These are phyloP conservation scores for Epichloe elymi DNA, from an alignment of 2,329 filamentous ascomycete species.

Conservation along the genomic window DNA sequence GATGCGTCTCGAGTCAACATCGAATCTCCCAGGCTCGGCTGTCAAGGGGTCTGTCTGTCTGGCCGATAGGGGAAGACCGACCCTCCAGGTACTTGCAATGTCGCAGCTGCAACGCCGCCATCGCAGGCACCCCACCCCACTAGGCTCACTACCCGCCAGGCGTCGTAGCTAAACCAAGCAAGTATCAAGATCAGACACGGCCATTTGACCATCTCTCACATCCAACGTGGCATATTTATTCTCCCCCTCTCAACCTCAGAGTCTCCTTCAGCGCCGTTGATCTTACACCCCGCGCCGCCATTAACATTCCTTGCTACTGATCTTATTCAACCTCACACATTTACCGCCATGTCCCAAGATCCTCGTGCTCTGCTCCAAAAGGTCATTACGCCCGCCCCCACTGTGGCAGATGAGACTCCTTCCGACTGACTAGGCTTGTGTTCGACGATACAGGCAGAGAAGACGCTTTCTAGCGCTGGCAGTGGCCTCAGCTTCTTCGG, in stretches of 20 bases:
- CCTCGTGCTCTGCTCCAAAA: slow-evolving; percentile 68
- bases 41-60: background rate
- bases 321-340: slow-evolving; percentile 1
- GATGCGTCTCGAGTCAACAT: too few relatives aligned
- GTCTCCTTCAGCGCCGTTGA: background rate
- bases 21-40: background rate
- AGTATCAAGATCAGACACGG: background rate
- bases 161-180: background rate
- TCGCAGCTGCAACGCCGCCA: too few relatives aligned
- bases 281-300: background rate
- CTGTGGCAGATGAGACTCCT: slow-evolving; percentile 1
- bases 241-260: background rate
- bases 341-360: slow-evolving; percentile 53
- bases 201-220: background rate
- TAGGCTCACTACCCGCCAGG: background rate
- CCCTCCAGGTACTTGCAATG: too few relatives aligned
- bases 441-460: slow-evolving; percentile 58
- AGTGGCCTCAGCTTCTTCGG: slow-evolving; percentile 86
- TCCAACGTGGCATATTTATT: background rate
- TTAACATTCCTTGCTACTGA: background rate
- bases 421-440: slow-evolving; percentile 5
- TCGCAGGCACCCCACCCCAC: background rate
- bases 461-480: slow-evolving; percentile 58
- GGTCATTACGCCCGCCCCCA: slow-evolving; percentile 29
- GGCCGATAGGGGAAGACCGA: too few relatives aligned